Conservation (phyloP, 176 grass and related monocot genomes). For the Rhynchospora pubera region DNA sequence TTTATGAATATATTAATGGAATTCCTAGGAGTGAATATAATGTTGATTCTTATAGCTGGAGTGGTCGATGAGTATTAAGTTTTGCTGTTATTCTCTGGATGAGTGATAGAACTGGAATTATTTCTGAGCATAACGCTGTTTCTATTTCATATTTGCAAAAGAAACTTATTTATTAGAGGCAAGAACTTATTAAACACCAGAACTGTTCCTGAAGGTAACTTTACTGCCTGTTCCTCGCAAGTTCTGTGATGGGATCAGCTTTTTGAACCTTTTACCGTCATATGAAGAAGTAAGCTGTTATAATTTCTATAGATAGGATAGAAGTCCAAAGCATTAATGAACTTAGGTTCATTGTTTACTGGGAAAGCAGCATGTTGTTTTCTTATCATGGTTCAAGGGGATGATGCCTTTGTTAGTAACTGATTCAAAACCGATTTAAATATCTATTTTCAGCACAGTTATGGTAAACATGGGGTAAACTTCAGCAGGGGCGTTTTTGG, state of each 20-base stretch:
- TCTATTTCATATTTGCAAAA: neutral
- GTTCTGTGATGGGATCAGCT: neutral
- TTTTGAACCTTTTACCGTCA: neutral
- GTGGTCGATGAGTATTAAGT: neutral
- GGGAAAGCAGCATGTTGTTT: no score
- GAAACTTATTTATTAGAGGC: neutral
- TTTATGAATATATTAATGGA: neutral
- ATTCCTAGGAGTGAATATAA: neutral
- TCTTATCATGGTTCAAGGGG: no score
- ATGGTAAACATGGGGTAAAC: no score
- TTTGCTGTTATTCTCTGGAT: neutral
- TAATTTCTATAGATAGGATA: no score
- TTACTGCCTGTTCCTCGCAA: neutral
- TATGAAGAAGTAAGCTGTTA: neutral
- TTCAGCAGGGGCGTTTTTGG: no score
- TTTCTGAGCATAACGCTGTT: neutral
- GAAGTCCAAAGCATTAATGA: no score
- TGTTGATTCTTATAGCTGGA: neutral
- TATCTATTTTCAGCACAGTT: no score
- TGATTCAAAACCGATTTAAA: no score
- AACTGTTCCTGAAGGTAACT: neutral
- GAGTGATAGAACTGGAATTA: neutral
- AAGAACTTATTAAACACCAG: neutral
- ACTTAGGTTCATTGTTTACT: no score
- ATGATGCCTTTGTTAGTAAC: no score